A percentile compares a stretch with the other conserved stretches of the same genome.
These are phyloP conservation scores for Didymella arachidicola DNA, from an alignment of 2,329 filamentous ascomycete genomes.

Conservation along the genomic window DNA sequence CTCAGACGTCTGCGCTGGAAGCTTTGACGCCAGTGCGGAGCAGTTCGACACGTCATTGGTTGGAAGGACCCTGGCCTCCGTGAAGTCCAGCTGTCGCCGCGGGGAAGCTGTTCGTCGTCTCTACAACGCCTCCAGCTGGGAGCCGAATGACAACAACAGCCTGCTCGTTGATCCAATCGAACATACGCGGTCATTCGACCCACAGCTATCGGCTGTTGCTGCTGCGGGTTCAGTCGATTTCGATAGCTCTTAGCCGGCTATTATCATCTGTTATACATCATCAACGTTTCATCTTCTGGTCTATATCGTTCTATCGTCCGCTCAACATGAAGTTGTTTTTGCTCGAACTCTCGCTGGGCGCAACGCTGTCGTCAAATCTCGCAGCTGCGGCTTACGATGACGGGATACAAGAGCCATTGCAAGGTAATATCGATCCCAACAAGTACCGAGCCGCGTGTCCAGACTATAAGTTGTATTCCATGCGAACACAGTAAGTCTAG, in stretches of 20 bases:
- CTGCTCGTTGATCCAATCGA: background rate
- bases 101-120: slow-evolving; percentile 8
- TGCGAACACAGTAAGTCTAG: slow-evolving; percentile 63
- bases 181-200: background rate
- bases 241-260: slow-evolving; percentile 2
- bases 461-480: slow-evolving; percentile 69
- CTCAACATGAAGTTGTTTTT: slow-evolving; percentile 29
- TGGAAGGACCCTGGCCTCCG: slow-evolving; percentile 14
- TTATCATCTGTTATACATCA: background rate
- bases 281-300: background rate
- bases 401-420: slow-evolving; percentile 43
- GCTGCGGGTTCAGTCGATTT: slow-evolving; percentile 3
- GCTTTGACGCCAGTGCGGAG: slow-evolving; percentile 15
- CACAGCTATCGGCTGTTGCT: background rate
- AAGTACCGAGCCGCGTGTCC: slow-evolving; percentile 64
- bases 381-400: slow-evolving; percentile 24
- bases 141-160: background rate
- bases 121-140: slow-evolving; percentile 1
- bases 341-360: slow-evolving; percentile 18
- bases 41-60: slow-evolving; percentile 11
- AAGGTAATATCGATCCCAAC: slow-evolving; percentile 39
- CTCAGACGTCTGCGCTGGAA: background rate
- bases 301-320: background rate
- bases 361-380: slow-evolving; percentile 19
- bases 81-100: slow-evolving; percentile 29